Evolutionary conservation across 805 yeast genomes (phyloP).

Genomic region (Barnettozyma pratensis): DNA sequence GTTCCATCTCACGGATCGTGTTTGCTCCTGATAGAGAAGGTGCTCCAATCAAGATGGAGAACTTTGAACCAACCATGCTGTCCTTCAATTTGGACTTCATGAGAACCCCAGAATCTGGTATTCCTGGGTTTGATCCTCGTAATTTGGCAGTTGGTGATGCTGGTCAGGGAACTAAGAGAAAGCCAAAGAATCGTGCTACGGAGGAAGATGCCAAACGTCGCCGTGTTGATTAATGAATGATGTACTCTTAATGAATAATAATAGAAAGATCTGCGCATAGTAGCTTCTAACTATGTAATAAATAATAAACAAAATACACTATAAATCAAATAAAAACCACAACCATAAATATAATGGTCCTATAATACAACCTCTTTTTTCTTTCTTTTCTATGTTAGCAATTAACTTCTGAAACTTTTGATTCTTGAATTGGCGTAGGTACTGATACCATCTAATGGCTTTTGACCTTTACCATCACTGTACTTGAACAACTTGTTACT

Average conservation of each 20-base stretch:
- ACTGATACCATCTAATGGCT: conserved; percentile 18
- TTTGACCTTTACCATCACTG: conserved; percentile 18
- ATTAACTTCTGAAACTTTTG: conserved; percentile 14
- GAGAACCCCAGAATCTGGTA: conserved; percentile 60
- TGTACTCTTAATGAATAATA: too few species aligned
- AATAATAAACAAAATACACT: not conserved
- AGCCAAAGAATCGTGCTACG: conserved; percentile 30
- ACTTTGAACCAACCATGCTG: conserved; percentile 45
- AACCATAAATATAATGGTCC: not conserved
- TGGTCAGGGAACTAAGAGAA: conserved; percentile 30
- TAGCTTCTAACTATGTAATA: not conserved
- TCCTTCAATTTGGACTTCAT: conserved; percentile 52
- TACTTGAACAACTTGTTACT: conserved; percentile 61
- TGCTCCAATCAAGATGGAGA: conserved; percentile 42
- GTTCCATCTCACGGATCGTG: conserved; percentile 34
- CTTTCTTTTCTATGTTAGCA: not conserved
- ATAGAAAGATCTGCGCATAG: too few species aligned
- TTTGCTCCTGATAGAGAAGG: conserved; percentile 27
- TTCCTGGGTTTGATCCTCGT: conserved; percentile 70
- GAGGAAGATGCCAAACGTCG: conserved; percentile 25
- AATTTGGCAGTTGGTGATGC: conserved; percentile 57
- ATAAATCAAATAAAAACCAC: not conserved
- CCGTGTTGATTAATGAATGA: conserved; percentile 15
- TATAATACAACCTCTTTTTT: not conserved
- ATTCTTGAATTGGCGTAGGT: conserved; percentile 21